Percentiles rank a stretch among this genome's conserved stretches.
Evolutionary conservation across 129 eudicot genomes (phyloP).

Genomic region (Escallonia herrerae): DNA sequence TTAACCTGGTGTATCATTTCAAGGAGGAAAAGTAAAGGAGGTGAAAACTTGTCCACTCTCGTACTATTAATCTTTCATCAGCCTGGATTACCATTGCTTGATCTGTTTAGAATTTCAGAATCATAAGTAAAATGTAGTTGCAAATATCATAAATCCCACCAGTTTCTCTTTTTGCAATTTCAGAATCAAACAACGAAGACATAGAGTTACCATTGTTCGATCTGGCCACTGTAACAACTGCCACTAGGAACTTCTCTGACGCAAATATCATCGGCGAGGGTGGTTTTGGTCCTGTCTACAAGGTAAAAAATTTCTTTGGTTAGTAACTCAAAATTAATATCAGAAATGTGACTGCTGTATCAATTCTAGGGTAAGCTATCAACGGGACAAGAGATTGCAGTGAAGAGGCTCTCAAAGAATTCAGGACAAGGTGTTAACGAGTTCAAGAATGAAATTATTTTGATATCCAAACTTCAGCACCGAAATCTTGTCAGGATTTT

Average conservation of each 20-base stretch:
- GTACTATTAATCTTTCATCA: too few species aligned
- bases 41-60: background rate
- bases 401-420: constrained; percentile 30
- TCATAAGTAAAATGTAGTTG: background rate
- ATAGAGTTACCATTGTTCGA: constrained; percentile 28
- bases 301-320: constrained; percentile 16
- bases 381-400: constrained; percentile 31
- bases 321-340: background rate
- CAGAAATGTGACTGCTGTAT: background rate
- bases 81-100: too few species aligned
- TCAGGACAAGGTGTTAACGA: constrained; percentile 34
- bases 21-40: constrained; percentile 8
- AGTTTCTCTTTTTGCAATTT: background rate
- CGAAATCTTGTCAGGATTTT: constrained; percentile 32
- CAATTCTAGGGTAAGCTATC: constrained; percentile 20
- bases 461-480: constrained; percentile 42
- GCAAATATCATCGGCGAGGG: constrained; percentile 34
- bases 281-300: constrained; percentile 51
- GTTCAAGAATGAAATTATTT: constrained; percentile 31
- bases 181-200: constrained; percentile 12
- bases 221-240: constrained; percentile 15
- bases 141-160: too few species aligned
- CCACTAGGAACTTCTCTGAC: constrained; percentile 31
- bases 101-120: too few species aligned
- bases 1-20: constrained; percentile 5